Evolutionary conservation across 345 rosid species (phyloP).

Genomic region (Aquilaria yunnanensis): DNA sequence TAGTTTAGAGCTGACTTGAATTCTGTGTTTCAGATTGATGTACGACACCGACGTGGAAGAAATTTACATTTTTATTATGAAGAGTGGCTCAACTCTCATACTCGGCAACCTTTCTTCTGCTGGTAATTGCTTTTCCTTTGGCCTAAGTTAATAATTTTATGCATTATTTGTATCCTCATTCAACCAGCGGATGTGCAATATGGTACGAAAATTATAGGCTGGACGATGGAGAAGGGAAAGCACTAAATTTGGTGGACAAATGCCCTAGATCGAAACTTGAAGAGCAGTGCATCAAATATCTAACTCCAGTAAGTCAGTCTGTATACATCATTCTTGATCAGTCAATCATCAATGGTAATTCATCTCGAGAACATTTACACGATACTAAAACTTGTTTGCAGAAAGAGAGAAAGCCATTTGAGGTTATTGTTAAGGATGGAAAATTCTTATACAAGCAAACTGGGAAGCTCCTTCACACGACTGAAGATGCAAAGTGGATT

Average conservation of each 20-base stretch:
- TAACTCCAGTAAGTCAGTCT: slow-evolving; percentile 28
- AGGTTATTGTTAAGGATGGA: slow-evolving; percentile 67
- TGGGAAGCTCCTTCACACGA: slow-evolving; percentile 55
- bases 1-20: slow-evolving; percentile 6
- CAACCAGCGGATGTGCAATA: slow-evolving; percentile 1
- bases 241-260: slow-evolving; percentile 61
- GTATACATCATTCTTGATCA: slow-evolving; percentile 5
- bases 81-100: slow-evolving; percentile 67
- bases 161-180: slow-evolving; percentile 5
- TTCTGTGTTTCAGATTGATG: slow-evolving; percentile 62
- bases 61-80: slow-evolving; percentile 75
- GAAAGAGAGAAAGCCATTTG: slow-evolving; percentile 83
- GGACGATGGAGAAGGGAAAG: slow-evolving; percentile 94
- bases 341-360: slow-evolving; percentile 11
- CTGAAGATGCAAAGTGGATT: slow-evolving; percentile 69
- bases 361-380: slow-evolving; percentile 8
- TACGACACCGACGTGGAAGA: slow-evolving; percentile 94
- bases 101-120: slow-evolving; percentile 95
- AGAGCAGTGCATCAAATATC: slow-evolving; percentile 89
- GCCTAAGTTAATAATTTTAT: background rate
- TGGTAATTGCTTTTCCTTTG: slow-evolving; percentile 38
- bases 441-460: slow-evolving; percentile 58
- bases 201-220: slow-evolving; percentile 44
- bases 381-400: slow-evolving; percentile 16
- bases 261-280: slow-evolving; percentile 76